phyloP scores from a whole-genome alignment of 1,284 basidiomycete species.

The Ustilago bromivora region DNA sequence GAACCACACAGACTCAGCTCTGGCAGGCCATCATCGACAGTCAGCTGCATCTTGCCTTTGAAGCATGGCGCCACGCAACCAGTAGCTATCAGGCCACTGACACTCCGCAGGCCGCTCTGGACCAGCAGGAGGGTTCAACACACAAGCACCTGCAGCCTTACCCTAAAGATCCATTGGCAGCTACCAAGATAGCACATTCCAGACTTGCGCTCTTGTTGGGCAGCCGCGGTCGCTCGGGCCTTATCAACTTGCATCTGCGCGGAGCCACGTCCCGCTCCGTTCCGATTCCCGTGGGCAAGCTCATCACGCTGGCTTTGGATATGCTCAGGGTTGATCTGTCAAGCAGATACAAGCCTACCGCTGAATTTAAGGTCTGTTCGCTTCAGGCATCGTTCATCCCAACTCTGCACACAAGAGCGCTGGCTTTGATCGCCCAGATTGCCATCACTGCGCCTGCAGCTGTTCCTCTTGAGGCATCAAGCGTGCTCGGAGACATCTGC shows the following conservation, averaged over 20 bases:
- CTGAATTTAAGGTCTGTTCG: conserved; percentile 42
- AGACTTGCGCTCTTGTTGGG: conserved; percentile 46
- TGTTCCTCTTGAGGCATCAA: conserved; percentile 22
- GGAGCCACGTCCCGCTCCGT: conserved; percentile 77
- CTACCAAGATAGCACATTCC: conserved; percentile 30
- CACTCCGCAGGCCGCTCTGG: background rate
- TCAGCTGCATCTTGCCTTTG: conserved; percentile 29
- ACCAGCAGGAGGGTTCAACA: background rate
- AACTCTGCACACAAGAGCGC: conserved; percentile 33
- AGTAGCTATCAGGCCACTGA: conserved; percentile 36
- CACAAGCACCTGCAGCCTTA: conserved; percentile 25
- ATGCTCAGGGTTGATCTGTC: conserved; percentile 72
- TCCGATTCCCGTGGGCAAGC: conserved; percentile 77
- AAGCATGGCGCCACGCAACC: conserved; percentile 35
- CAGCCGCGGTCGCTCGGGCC: conserved; percentile 25
- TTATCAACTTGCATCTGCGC: conserved; percentile 40
- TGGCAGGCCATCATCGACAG: conserved; percentile 48
- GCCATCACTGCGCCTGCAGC: conserved; percentile 32
- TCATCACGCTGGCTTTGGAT: conserved; percentile 69
- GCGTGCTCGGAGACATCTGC: conserved; percentile 41
- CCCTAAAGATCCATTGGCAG: conserved; percentile 33
- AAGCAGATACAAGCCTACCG: conserved; percentile 37
- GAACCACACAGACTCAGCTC: conserved; percentile 55
- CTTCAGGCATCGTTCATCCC: conserved; percentile 31
- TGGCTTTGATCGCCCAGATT: conserved; percentile 42